phyloP scores from a whole-genome alignment of 306 rosid genomes.

The Parietaria judaica region DNA sequence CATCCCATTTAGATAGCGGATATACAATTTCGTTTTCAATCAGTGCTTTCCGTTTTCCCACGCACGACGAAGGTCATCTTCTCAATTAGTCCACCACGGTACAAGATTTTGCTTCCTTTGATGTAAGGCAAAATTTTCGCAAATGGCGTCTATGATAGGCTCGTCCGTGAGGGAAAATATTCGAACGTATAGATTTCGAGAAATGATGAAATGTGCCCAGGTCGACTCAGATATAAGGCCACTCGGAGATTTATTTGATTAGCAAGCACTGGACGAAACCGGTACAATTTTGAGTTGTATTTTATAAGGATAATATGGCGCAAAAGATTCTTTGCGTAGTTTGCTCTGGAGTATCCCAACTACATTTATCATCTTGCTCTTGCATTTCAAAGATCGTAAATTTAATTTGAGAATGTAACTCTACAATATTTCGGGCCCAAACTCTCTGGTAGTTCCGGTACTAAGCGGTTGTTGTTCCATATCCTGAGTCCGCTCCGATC shows the following conservation, averaged over 20 bases:
- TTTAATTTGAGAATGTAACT: no score
- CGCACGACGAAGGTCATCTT: slow-evolving; percentile 72
- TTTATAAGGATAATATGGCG: slow-evolving; percentile 51
- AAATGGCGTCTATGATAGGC: slow-evolving; percentile 61
- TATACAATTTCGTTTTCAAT: slow-evolving; percentile 47
- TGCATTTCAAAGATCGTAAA: no score
- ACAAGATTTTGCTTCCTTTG: slow-evolving; percentile 53
- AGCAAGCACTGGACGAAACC: slow-evolving; percentile 50
- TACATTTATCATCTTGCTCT: no score
- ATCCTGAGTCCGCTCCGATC: no score
- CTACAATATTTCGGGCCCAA: no score
- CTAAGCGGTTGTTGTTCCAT: no score
- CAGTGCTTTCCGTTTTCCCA: slow-evolving; percentile 57
- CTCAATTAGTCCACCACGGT: slow-evolving; percentile 51
- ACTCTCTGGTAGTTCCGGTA: no score
- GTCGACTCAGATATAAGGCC: slow-evolving; percentile 77
- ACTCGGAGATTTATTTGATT: slow-evolving; percentile 65
- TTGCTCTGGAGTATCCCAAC: no score
- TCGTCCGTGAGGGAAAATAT: slow-evolving; percentile 67
- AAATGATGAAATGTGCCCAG: slow-evolving; percentile 60
- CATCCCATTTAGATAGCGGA: slow-evolving; percentile 60
- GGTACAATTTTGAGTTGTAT: slow-evolving; percentile 57
- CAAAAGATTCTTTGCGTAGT: slow-evolving; percentile 56
- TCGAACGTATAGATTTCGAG: slow-evolving; percentile 37
- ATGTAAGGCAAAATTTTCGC: slow-evolving; percentile 66